Evolutionary conservation across 129 eudicot genomes (phyloP).

Genomic region (Arctium minus): DNA sequence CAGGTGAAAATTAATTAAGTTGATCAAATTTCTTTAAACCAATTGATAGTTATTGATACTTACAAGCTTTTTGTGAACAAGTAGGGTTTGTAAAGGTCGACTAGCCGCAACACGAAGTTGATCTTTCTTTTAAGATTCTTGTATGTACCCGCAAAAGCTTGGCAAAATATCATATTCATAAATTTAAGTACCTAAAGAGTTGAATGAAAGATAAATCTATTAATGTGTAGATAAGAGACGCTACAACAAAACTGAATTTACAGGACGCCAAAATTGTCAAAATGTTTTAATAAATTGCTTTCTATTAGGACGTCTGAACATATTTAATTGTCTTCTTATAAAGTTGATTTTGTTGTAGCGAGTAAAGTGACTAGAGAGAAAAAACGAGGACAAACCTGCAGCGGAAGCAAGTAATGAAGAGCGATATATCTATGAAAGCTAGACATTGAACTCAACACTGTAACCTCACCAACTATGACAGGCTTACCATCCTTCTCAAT

Average conservation of each 20-base stretch:
- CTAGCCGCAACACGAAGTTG: slow-evolving; percentile 50
- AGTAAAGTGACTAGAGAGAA: background rate
- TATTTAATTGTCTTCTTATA: background rate
- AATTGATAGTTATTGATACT: slow-evolving; percentile 18
- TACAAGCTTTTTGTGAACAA: slow-evolving; percentile 82
- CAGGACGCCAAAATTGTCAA: too few relatives aligned
- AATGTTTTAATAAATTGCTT: background rate
- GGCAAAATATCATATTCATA: slow-evolving; percentile 59
- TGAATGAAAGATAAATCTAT: background rate
- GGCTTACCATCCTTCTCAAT: slow-evolving; percentile 78
- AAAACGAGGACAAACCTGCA: slow-evolving; percentile 41
- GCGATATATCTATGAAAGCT: slow-evolving; percentile 62
- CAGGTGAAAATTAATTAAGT: background rate
- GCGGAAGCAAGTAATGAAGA: slow-evolving; percentile 66
- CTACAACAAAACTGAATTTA: background rate
- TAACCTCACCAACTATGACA: slow-evolving; percentile 47
- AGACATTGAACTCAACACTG: slow-evolving; percentile 50
- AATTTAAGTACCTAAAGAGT: slow-evolving; percentile 48
- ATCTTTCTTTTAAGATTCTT: slow-evolving; percentile 51
- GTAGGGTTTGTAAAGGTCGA: slow-evolving; percentile 79
- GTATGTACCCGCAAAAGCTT: slow-evolving; percentile 47
- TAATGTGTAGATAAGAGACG: background rate
- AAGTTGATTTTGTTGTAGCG: background rate
- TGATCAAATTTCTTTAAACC: background rate
- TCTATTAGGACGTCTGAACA: background rate